Evolutionary conservation across 495 filamentous ascomycete genomes (phyloP), one percentile per base, ranked within the genome.

Genomic region (Bombardia bombarda): DNA sequence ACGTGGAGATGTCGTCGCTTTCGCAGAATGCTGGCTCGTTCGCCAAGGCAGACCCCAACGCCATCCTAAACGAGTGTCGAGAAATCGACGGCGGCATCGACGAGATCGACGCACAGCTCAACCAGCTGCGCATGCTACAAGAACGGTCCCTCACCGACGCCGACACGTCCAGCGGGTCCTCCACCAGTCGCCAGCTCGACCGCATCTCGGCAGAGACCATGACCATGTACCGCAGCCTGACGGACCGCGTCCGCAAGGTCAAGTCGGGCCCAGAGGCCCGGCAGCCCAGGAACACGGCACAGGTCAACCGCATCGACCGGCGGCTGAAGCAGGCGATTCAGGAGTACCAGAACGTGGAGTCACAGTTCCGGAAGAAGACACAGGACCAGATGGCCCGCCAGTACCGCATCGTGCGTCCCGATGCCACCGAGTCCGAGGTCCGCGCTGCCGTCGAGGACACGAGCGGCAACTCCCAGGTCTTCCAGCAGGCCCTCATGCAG

Each of bases 321-420:
- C 77, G 83, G 43, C 68, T 95, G 41, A 84, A 87, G 63, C 67
- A 69, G 46, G 82, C 86, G 35, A 85, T 94, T 60, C 76, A 86
- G 42, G 70, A 78, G 36, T 96, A 90, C 69, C 86, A 88, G 63
- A 70, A 72, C 45, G 64, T 84, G 32, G 90, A 96, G 61, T 71
- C 72, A 1, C 73, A 79, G 24, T 95, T 86, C 70, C 76, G 82
- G 51, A 80, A 83, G 61, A 79, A 82, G 50, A 70, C 87, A n/a
- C 70, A 80, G 46, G 83, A 83, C 31, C 87, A 92, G 61, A 82
- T 89, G 63, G 84, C 80, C 46, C 78, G 92, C 39, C 88, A 95
- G 53, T 92, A 90, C 62, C 77, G 84, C 45, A 95, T 96, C 57
- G 88, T 92, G 48, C 76, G 78, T 50, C 89, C 90, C 14, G 82